phyloP scores from a whole-genome alignment of 352 stramenopile genomes.

The Pythium angustatum region DNA sequence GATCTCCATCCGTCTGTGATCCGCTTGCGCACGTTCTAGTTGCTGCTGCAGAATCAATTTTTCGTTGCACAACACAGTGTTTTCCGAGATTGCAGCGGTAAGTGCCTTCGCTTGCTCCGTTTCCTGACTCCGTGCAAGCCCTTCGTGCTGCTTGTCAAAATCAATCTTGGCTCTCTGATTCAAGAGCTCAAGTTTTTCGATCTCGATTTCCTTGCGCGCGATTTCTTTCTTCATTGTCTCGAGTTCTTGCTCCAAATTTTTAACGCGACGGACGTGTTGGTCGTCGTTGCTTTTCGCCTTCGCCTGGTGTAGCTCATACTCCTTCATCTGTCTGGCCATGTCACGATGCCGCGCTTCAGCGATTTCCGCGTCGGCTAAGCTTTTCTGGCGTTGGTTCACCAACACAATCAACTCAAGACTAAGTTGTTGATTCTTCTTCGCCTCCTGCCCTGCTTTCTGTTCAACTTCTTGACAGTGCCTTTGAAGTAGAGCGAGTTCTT shows the following conservation, averaged over 20 bases:
- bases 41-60: constrained; percentile 18
- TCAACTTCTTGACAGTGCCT: constrained; percentile 36
- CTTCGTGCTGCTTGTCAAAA: constrained; percentile 36
- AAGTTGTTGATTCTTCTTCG: constrained; percentile 68
- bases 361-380: constrained; percentile 36
- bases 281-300: constrained; percentile 30
- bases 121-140: constrained; percentile 11
- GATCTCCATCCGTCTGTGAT: constrained; percentile 23
- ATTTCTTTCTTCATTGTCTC: constrained; percentile 46
- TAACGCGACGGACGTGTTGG: constrained; percentile 18
- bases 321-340: constrained; percentile 12
- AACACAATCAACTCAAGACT: constrained; percentile 66
- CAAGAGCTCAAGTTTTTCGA: constrained; percentile 43
- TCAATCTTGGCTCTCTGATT: constrained; percentile 38
- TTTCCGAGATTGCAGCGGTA: constrained; percentile 20
- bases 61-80: constrained; percentile 2
- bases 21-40: constrained; percentile 15
- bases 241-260: constrained; percentile 28
- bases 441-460: constrained; percentile 33
- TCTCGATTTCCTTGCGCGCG: constrained; percentile 44
- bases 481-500: constrained; percentile 45
- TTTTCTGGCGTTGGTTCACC: constrained; percentile 67
- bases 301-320: not conserved
- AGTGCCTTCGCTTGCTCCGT: constrained; percentile 35
- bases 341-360: constrained; percentile 29